Evolutionary conservation across 495 filamentous ascomycete genomes (phyloP).

Genomic region (Penicillium maclennaniae): DNA sequence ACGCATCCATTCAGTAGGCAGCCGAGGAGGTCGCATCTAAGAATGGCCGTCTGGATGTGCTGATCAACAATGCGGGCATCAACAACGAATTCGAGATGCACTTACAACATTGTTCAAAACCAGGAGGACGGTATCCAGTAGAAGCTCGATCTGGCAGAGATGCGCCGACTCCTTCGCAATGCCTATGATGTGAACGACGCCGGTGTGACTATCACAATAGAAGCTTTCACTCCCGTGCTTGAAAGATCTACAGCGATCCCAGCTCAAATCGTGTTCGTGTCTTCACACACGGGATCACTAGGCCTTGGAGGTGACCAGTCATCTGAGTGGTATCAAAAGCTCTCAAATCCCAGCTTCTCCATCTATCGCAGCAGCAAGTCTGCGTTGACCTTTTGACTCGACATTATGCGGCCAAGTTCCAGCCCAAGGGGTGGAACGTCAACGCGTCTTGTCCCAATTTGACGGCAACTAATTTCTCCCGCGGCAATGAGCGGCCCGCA

Average conservation of each 20-base stretch:
- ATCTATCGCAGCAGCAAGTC: slow-evolving; percentile 32
- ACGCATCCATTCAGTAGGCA: slow-evolving; percentile 36
- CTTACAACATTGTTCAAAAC: not conserved
- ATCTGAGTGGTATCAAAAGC: slow-evolving; percentile 5
- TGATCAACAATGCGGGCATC: slow-evolving; percentile 41
- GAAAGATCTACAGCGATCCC: slow-evolving; percentile 26
- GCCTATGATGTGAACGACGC: slow-evolving; percentile 43
- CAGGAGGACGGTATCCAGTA: slow-evolving; percentile 2
- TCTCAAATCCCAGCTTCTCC: slow-evolving; percentile 10
- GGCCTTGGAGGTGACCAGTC: slow-evolving; percentile 14
- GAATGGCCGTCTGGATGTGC: slow-evolving; percentile 31
- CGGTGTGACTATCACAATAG: slow-evolving; percentile 33
- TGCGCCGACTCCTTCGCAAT: slow-evolving; percentile 27
- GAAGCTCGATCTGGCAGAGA: slow-evolving; percentile 8
- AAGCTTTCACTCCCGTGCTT: slow-evolving; percentile 44
- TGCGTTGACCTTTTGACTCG: slow-evolving; percentile 40
- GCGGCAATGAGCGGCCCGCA: slow-evolving; percentile 11
- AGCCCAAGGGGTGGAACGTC: slow-evolving; percentile 24
- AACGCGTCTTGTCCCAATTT: slow-evolving; percentile 27
- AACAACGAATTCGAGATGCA: slow-evolving; percentile 27
- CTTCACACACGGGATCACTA: slow-evolving; percentile 33
- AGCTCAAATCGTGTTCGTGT: slow-evolving; percentile 41
- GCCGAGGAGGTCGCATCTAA: slow-evolving; percentile 25
- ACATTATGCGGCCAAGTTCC: slow-evolving; percentile 20
- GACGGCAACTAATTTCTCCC: slow-evolving; percentile 20